Percentiles rank a stretch among this genome's conserved stretches.
Evolutionary conservation across 495 filamentous ascomycete genomes (phyloP).

Genomic region (Hypoxylon cercidicola): DNA sequence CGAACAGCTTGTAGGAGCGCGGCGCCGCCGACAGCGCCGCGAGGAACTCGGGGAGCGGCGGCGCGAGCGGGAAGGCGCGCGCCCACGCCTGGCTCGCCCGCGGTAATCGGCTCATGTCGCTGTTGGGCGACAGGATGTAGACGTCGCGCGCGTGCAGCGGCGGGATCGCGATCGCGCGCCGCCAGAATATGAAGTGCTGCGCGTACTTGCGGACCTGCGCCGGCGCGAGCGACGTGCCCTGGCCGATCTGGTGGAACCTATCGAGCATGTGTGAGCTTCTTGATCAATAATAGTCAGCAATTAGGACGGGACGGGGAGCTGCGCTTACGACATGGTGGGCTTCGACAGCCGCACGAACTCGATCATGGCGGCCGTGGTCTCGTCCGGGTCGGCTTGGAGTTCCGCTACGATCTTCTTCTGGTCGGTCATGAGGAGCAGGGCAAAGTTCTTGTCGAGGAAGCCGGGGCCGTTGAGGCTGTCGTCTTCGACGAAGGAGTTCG

Average conservation of each 20-base stretch:
- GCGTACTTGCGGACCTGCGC: constrained; percentile 84
- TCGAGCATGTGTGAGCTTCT: constrained; percentile 8
- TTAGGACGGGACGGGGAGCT: not conserved
- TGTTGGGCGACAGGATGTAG: constrained; percentile 95
- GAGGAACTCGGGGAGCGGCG: constrained; percentile 85
- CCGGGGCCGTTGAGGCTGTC: constrained; percentile 68
- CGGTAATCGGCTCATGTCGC: constrained; percentile 77
- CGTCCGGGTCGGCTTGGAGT: constrained; percentile 78
- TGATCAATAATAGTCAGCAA: not conserved
- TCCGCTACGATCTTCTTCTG: constrained; percentile 84
- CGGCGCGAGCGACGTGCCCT: constrained; percentile 75
- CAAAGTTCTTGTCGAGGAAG: constrained; percentile 84
- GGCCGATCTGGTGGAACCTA: constrained; percentile 80
- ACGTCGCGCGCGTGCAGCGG: constrained; percentile 89
- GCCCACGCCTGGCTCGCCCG: constrained; percentile 78
- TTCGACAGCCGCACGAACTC: constrained; percentile 87
- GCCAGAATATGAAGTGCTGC: constrained; percentile 93
- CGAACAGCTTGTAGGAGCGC: constrained; percentile 79
- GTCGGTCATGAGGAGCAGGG: constrained; percentile 84
- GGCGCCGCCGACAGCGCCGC: constrained; percentile 78
- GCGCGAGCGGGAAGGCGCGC: constrained; percentile 79
- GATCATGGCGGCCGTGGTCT: constrained; percentile 74
- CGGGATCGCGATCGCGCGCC: constrained; percentile 89
- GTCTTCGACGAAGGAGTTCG: constrained; percentile 76
- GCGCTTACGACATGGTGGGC: constrained; percentile 77